Base-by-base conservation (phyloP, 352 stramenopile genomes). In the Globisporangium uncinulatum region DNA sequence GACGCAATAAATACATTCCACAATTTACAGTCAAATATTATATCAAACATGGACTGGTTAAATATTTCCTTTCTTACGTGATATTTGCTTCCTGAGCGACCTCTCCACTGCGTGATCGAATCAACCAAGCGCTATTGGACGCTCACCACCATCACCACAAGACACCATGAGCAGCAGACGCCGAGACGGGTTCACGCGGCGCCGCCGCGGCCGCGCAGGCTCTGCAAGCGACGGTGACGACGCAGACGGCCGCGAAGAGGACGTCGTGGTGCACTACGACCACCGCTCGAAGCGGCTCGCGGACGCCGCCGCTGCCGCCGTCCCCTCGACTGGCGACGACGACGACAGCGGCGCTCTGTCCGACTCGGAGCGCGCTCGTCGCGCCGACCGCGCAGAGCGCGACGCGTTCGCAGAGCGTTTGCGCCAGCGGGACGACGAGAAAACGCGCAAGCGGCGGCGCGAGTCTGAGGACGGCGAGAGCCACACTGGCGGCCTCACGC, bases 391-490 rank as follows among this genome's bases (percentile, higher is more conserved):
- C 29, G 73, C 84, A 24, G 87, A 95, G 56, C 81, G 84, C 10
- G 78, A 95, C 41, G 86, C 80, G 24, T 94, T 95, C 49, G 88
- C 87, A 10, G 79, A 95, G 60, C 78, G 81, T 0, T 45, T 96
- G 43, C 77, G 79, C 17, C 65, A 82, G 51, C 79, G 83, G 4
- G 89, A 97, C 50, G 81, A 95, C 13, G 80, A 86, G 9, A 73
- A 69, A 19, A 92, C 75, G 21, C 79, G 73, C 13, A 86, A 87
- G 43, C 80, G 79, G 39, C 74, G 61, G 7, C 65, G 70, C 2
- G 65, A 78, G 7, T 45, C 65, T 11, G 71, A 77, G 0, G 73
- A 61, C 3, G 59, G 42, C 13, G 67, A 64, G 20, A 59, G 76
- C 15, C 52, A 63, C 1, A 44, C 19, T 19, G 49, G 64, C 15